Conservation (phyloP, 176 grass and related monocot species). For the Themeda triandra region DNA sequence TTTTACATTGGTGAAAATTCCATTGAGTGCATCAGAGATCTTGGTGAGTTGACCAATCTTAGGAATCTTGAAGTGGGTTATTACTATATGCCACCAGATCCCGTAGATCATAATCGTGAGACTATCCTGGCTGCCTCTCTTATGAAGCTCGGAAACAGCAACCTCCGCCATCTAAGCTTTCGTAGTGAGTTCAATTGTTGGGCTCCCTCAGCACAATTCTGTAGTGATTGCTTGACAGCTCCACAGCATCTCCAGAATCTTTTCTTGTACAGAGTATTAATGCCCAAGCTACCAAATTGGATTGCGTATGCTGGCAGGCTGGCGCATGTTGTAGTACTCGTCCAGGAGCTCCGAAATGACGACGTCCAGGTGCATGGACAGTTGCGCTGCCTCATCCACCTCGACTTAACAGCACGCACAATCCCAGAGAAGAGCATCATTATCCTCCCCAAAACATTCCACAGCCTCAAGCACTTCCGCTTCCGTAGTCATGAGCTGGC, state of each 20-base stretch:
- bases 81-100: no score
- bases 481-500: not conserved
- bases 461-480: not conserved
- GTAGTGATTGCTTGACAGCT: not conserved
- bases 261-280: fast-evolving
- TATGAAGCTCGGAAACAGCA: not conserved
- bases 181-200: no score
- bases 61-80: fast-evolving
- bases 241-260: not conserved
- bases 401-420: not conserved
- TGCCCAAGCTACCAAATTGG: not conserved
- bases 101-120: no score
- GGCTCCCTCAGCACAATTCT: not conserved
- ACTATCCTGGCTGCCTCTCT: not conserved
- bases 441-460: not conserved
- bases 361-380: not conserved
- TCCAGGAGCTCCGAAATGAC: not conserved
- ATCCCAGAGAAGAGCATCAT: not conserved
- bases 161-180: not conserved
- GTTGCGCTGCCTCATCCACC: not conserved
- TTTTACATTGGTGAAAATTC: not conserved
- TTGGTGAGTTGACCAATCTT: slow-evolving; percentile 10
- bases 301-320: not conserved
- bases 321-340: not conserved
- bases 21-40: not conserved